Evolutionary conservation across 2,329 filamentous ascomycete species (phyloP), one percentile per base, ranked within the genome.

Genomic region (Pseudocercospora vitis): DNA sequence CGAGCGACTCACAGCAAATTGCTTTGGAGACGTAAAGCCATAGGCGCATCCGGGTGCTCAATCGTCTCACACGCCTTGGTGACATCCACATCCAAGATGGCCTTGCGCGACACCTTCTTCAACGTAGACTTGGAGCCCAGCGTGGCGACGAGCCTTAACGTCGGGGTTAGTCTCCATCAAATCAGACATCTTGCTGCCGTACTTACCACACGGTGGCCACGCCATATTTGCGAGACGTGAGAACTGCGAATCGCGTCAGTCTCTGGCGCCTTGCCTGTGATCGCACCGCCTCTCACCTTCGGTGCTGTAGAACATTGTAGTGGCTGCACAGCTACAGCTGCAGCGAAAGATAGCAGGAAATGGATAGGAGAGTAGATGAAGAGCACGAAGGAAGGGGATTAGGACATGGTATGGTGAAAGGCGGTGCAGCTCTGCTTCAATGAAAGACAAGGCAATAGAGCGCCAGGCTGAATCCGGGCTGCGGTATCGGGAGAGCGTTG

Each of bases 171-270:
- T 12, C 12, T 26, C 14, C 12, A 31, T 7, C 39, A 14, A 53
- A 33, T n/a, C 4, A 40, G 8, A 16, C 28, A 4, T 16, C 8
- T 12, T 37, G 37, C 9, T n/a, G 35, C 6, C 26, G 4, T 19
- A 48, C 81, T 66, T 78, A 95, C 92, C 94, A 99, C 56, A 99
- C 86, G 2, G 92, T 99, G 11, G 92, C 88, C 53, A 99, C 88
- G 52, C 94, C 94, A 81, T 96, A 88, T 70, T 94, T 87, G 67
- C 85, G 85, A 58, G 82, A 92, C 3, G 86, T 94, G 51, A 99
- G 82, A 55, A 99, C 83, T 85, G 47, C 26, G 40, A 49, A n/a
- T 32, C 23, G n/a, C 9, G 50, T 59, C 50, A 57, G 53, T 48
- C 24, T 29, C 19, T 47, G 35, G 52, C 46, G 46, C 47, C 31